Conservation (phyloP, 2,329 filamentous ascomycete species). For the Aschersonia sp. region DNA sequence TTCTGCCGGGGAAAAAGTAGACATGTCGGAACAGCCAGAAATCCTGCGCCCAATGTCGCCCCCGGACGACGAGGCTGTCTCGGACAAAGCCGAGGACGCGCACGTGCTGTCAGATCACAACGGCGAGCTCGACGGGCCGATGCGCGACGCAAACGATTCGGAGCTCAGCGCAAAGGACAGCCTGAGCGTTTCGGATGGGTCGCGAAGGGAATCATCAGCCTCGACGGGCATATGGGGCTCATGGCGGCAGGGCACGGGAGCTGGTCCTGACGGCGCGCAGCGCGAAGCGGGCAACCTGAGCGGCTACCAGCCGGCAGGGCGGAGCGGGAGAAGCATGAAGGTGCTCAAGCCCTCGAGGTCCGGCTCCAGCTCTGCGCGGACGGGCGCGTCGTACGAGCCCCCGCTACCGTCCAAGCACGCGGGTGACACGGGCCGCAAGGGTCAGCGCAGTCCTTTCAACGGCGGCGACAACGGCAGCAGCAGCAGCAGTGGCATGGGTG, state of each 20-base stretch:
- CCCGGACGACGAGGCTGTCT: conserved; percentile 17
- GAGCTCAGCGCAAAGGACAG: conserved; percentile 13
- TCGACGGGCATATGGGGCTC: conserved; percentile 51
- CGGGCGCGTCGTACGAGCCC: conserved; percentile 38
- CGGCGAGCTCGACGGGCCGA: conserved; percentile 25
- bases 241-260: conserved; percentile 47
- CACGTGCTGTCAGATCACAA: conserved; percentile 28
- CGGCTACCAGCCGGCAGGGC: conserved; percentile 55
- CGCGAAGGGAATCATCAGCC: conserved; percentile 32
- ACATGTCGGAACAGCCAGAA: conserved; percentile 9
- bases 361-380: conserved; percentile 34
- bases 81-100: conserved; percentile 17
- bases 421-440: conserved; percentile 39
- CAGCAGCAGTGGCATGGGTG: conserved; percentile 8
- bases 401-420: conserved; percentile 27
- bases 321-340: conserved; percentile 65
- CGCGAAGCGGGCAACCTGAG: conserved; percentile 40
- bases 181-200: conserved; percentile 13
- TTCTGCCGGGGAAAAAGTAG: not conserved
- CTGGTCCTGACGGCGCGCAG: conserved; percentile 35
- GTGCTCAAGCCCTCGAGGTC: conserved; percentile 69
- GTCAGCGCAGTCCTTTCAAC: conserved; percentile 22
- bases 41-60: conserved; percentile 19
- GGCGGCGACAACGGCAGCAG: conserved; percentile 14
- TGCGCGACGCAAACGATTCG: conserved; percentile 8